Conservation (phyloP, 1,284 basidiomycete genomes). For the Boletus smithii region DNA sequence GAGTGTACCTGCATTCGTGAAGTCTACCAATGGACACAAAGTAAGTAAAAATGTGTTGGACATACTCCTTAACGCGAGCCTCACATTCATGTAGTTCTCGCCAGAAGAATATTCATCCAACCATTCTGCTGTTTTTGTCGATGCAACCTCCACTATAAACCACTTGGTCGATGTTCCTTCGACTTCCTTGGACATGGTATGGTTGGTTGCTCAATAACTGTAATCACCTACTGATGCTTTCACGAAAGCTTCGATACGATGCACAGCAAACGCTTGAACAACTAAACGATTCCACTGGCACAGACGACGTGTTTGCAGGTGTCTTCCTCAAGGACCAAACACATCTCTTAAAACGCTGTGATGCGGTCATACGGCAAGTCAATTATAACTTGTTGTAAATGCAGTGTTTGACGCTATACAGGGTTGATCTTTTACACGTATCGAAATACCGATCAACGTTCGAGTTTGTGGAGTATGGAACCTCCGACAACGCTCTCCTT, state of each 20-base stretch:
- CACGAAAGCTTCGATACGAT: conserved; percentile 66
- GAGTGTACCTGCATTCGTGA: conserved; percentile 64
- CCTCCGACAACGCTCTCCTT: conserved; percentile 53
- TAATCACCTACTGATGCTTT: conserved; percentile 2
- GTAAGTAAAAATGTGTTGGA: conserved; percentile 32
- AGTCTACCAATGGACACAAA: conserved; percentile 45
- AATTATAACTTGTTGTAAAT: conserved; percentile 11
- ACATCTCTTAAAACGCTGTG: conserved; percentile 59
- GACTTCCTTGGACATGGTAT: conserved; percentile 66
- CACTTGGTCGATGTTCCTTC: conserved; percentile 74
- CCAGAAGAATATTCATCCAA: conserved; percentile 52
- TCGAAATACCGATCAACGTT: conserved; percentile 46
- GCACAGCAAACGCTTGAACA: conserved; percentile 69
- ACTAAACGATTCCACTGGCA: conserved; percentile 46
- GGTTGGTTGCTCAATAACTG: background rate
- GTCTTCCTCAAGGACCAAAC: conserved; percentile 73
- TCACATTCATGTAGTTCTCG: conserved; percentile 42
- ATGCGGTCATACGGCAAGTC: conserved; percentile 58
- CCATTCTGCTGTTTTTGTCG: conserved; percentile 68
- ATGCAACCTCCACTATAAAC: conserved; percentile 79
- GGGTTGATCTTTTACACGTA: conserved; percentile 59
- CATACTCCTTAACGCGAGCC: background rate
- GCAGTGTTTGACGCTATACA: conserved; percentile 28
- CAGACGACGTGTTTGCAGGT: conserved; percentile 67
- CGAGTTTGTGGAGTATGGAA: conserved; percentile 58